Evolutionary conservation across 2,329 filamentous ascomycete species (phyloP).

Genomic region (Penicillium sp.): DNA sequence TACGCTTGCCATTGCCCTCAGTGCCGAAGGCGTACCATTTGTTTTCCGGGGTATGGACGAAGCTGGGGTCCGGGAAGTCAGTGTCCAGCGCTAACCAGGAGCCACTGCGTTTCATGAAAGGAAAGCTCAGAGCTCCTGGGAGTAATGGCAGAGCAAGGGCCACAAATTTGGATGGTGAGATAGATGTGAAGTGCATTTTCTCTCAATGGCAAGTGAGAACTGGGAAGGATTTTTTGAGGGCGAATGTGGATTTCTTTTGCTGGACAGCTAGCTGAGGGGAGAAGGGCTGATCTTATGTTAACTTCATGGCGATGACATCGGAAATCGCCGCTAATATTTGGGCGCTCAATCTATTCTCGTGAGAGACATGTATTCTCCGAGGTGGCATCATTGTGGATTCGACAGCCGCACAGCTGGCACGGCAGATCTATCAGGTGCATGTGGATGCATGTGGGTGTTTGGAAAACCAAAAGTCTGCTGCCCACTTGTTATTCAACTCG

Average conservation of each 20-base stretch:
- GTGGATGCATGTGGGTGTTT: not conserved
- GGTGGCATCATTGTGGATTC: not conserved
- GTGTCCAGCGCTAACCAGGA: constrained; percentile 35
- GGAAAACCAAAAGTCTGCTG: not conserved
- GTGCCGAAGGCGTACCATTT: constrained; percentile 65
- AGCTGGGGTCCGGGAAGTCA: constrained; percentile 49
- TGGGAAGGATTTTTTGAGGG: not conserved
- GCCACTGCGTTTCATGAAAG: constrained; percentile 24
- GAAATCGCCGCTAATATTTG: constrained; percentile 7
- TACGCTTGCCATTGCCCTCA: constrained; percentile 53
- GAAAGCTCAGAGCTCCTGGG: constrained; percentile 21
- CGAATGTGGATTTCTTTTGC: not conserved
- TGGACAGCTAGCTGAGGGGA: not conserved
- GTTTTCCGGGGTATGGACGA: constrained; percentile 53
- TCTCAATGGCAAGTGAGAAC: not conserved
- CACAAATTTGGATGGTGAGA: constrained; percentile 11
- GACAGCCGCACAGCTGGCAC: constrained; percentile 13
- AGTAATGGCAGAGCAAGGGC: constrained; percentile 15
- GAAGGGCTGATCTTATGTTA: constrained; percentile 15
- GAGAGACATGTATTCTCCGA: not conserved
- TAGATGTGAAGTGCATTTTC: constrained; percentile 10
- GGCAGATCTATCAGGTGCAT: constrained; percentile 18
- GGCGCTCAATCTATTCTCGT: not conserved
- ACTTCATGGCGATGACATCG: not conserved
- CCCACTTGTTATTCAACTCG: constrained; percentile 9